A percentile compares a stretch with the other conserved stretches of the same genome.
These are phyloP conservation scores for Brachypodium distachyon DNA, from an alignment of 202 grass and related monocot genomes.

Conservation along the genomic window DNA sequence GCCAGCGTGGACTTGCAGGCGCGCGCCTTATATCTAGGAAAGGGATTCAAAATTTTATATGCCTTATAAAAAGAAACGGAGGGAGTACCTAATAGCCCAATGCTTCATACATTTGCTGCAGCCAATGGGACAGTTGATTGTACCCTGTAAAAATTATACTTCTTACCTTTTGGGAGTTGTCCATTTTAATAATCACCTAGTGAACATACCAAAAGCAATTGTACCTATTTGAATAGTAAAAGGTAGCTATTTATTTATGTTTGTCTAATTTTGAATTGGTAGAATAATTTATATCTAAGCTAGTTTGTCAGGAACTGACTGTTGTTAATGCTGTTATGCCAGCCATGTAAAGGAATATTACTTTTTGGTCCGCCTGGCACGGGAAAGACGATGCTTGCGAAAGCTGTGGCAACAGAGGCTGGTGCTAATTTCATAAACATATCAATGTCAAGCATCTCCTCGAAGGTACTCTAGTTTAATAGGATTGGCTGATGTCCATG, in stretches of 20 bases:
- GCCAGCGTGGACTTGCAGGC: too few species aligned
- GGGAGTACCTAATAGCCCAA: neutral
- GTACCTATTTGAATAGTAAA: neutral
- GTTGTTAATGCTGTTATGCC: neutral
- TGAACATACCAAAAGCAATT: neutral
- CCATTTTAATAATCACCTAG: neutral
- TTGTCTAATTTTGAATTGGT: neutral
- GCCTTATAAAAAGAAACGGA: too few species aligned
- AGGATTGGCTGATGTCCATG: neutral
- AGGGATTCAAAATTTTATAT: too few species aligned
- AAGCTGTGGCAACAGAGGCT: conserved; percentile 91
- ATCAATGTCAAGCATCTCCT: conserved; percentile 97
- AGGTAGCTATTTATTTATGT: neutral
- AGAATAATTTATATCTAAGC: neutral
- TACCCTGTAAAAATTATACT: neutral
- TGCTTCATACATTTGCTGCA: neutral
- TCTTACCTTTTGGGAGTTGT: neutral
- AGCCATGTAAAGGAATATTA: conserved; percentile 96
- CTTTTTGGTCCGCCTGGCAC: conserved; percentile 95
- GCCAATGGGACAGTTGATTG: neutral
- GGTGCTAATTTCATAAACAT: conserved; percentile 99
- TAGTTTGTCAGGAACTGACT: neutral
- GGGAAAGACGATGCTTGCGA: conserved; percentile 95
- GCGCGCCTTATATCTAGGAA: too few species aligned
- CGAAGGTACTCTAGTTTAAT: conserved; percentile 55